phyloP scores from a whole-genome alignment of 345 rosid species.

The Capsella bursapastoris region DNA sequence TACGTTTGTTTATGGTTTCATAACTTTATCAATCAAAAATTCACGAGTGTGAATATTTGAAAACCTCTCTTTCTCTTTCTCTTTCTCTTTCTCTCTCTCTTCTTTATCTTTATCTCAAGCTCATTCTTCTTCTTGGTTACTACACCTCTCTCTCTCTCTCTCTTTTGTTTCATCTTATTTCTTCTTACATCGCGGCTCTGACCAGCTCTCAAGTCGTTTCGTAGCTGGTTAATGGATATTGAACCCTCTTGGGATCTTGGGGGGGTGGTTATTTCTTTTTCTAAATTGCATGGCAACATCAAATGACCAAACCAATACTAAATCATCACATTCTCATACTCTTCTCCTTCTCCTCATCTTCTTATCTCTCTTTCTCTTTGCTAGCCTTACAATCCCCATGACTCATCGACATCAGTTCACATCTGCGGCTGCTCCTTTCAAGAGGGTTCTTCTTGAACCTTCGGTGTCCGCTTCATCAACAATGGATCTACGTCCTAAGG shows the following conservation, averaged over 20 bases:
- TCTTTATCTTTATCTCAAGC: conserved; percentile 38
- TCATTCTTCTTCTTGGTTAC: conserved; percentile 22
- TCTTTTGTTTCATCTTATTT: conserved; percentile 13
- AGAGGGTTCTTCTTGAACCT: conserved; percentile 59
- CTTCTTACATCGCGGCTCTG: conserved; percentile 33
- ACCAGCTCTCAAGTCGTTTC: conserved; percentile 55
- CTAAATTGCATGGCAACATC: conserved; percentile 82
- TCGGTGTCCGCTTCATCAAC: conserved; percentile 48
- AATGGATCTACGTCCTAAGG: conserved; percentile 50
- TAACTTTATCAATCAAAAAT: conserved; percentile 39
- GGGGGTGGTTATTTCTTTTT: conserved; percentile 74
- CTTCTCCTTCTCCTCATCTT: conserved; percentile 47
- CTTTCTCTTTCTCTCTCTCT: conserved; percentile 58
- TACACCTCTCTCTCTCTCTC: conserved; percentile 31
- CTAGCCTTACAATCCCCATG: conserved; percentile 46
- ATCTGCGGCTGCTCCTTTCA: conserved; percentile 36
- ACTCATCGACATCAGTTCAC: conserved; percentile 29
- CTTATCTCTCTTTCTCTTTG: conserved; percentile 50
- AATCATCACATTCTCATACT: conserved; percentile 36
- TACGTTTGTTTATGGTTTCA: conserved; percentile 39
- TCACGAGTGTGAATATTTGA: conserved; percentile 65
- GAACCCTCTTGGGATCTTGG: conserved; percentile 92
- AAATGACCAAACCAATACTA: conserved; percentile 50
- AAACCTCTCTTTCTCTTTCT: conserved; percentile 55
- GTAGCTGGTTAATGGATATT: conserved; percentile 98